phyloP scores from a whole-genome alignment of 2,329 filamentous ascomycete genomes.

The Lizonia empirigonia region DNA sequence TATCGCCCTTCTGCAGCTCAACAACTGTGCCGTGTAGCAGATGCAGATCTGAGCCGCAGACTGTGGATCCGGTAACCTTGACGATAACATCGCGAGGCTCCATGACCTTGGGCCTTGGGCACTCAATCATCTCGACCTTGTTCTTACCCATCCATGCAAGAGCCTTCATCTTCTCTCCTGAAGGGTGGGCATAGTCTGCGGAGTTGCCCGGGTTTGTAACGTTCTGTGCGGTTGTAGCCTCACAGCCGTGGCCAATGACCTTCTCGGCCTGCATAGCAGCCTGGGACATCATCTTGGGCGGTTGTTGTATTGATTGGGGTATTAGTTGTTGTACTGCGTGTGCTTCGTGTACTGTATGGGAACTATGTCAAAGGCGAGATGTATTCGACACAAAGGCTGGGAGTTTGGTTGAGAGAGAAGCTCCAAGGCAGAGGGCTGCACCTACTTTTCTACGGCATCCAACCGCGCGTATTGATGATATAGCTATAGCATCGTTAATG shows the following conservation, averaged over 20 bases:
- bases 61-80: slow-evolving; percentile 71
- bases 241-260: slow-evolving; percentile 69
- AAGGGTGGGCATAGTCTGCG: slow-evolving; percentile 51
- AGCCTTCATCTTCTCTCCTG: slow-evolving; percentile 73
- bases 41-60: slow-evolving; percentile 67
- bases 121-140: slow-evolving; percentile 71
- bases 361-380: slow-evolving; percentile 8
- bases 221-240: slow-evolving; percentile 70
- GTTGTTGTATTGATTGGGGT: slow-evolving; percentile 10
- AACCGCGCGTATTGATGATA: slow-evolving; percentile 28
- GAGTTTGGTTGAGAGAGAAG: neutral
- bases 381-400: neutral
- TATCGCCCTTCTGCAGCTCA: slow-evolving; percentile 59
- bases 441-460: slow-evolving; percentile 23
- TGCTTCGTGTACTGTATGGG: slow-evolving; percentile 3
- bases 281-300: slow-evolving; percentile 46
- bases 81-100: slow-evolving; percentile 79
- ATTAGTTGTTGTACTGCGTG: too few species aligned
- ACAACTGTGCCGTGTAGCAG: slow-evolving; percentile 57
- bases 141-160: slow-evolving; percentile 84
- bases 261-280: slow-evolving; percentile 72
- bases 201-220: slow-evolving; percentile 64
- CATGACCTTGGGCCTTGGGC: slow-evolving; percentile 72
- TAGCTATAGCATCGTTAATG: slow-evolving; percentile 20
- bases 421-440: neutral